These are phyloP conservation scores for Lipomyces anomalus DNA, from an alignment of 805 yeast genomes.

Conservation along the genomic window DNA sequence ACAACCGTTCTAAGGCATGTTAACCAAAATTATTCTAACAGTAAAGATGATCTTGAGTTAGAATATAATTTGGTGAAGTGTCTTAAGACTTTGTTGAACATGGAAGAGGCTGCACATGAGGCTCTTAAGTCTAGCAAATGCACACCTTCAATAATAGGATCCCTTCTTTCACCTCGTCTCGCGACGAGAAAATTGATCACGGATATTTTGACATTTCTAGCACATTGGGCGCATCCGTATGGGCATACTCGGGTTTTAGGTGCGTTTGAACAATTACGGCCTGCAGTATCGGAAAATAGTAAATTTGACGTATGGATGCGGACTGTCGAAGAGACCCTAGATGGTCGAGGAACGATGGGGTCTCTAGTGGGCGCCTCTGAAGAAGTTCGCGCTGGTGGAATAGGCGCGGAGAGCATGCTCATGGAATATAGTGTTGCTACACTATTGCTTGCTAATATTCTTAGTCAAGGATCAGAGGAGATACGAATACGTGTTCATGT, in stretches of 20 bases:
- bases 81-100: constrained; percentile 65
- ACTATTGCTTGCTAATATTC: constrained; percentile 61
- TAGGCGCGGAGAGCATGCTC: constrained; percentile 53
- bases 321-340: constrained; percentile 59
- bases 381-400: constrained; percentile 55
- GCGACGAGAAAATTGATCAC: constrained; percentile 74
- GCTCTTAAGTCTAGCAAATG: constrained; percentile 41
- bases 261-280: constrained; percentile 45
- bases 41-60: no score
- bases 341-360: constrained; percentile 85
- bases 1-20: constrained; percentile 60
- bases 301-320: constrained; percentile 68
- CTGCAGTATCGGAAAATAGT: constrained; percentile 38
- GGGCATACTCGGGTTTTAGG: constrained; percentile 55
- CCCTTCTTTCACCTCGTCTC: constrained; percentile 67
- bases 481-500: constrained; percentile 45
- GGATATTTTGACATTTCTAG: constrained; percentile 60
- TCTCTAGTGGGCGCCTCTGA: constrained; percentile 89
- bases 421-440: constrained; percentile 68
- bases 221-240: constrained; percentile 40
- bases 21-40: constrained; percentile 35
- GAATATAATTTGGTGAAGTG: constrained; percentile 77
- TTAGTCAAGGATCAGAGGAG: constrained; percentile 37
- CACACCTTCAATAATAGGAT: constrained; percentile 60
- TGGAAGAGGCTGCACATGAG: constrained; percentile 51